Evolutionary conservation across 148 eudicot species (phyloP), one percentile per base, ranked within the genome.

Genomic region (Diospyros lotus): DNA sequence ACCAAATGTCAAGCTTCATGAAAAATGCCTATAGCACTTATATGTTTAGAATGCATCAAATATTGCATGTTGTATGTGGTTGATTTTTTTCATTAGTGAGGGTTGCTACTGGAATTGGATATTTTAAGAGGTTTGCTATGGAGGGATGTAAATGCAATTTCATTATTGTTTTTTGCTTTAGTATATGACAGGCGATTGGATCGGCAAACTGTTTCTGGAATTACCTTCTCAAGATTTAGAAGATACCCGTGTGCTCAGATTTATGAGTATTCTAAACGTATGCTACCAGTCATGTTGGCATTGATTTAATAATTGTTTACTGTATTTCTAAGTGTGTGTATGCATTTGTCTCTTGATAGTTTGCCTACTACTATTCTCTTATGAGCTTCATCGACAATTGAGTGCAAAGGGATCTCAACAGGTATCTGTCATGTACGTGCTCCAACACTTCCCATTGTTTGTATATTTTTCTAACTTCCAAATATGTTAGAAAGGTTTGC

Each of bases 211-310:
- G 62, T 93, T 68, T 80, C 86, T 68, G 93, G 96, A 66, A 80
- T 68, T 48, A 7, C 62, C 64, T 78, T 85, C 74, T 76, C 84
- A 73, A 82, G 56, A 74, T 80, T 73, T 54, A 81, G 76, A 69
- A 62, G 61, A n/a, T 95, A 95, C 72, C 96, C 98, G 28, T 93
- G 69, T 82, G 89, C 97, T 69, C 82, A 48, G 53, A 71, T 91
- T 42, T 95, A 95, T 67, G 98, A 83, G 85, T 86, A 84, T 77
- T 88, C 98, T 40, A 95, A 95, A 82, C 73, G 99, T 96, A 87
- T 92, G 93, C 63, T 67, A 44, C 65, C 58, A 66, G 66, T 68
- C 61, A 75, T 73, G 59, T 46, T 54, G 69, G 76, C 56, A 48
- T 18, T 45, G 28, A 11, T 2, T 64, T 63, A 14, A 39, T 59